phyloP scores from a whole-genome alignment of 2,329 filamentous ascomycete species.

The Zasmidium cellare region DNA sequence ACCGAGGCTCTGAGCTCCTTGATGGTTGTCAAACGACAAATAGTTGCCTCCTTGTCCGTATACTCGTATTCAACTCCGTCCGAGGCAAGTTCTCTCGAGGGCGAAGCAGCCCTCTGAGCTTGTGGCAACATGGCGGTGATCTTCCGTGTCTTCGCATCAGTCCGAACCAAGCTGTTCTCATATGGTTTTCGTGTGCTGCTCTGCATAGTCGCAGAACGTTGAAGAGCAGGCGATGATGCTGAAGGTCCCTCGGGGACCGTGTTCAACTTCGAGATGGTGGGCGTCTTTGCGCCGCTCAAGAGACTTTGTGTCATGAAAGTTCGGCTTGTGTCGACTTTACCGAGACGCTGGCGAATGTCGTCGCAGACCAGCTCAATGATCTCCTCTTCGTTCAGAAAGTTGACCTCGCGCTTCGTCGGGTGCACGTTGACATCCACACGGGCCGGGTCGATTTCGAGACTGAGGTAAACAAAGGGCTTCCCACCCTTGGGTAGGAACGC shows the following conservation, averaged over 20 bases:
- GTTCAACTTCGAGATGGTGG: conserved; percentile 44
- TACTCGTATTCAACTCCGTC: conserved; percentile 69
- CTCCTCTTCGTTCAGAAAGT: conserved; percentile 96
- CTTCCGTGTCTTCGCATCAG: conserved; percentile 84
- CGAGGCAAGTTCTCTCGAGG: conserved; percentile 27
- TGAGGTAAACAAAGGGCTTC: conserved; percentile 91
- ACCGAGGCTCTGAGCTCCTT: conserved; percentile 81
- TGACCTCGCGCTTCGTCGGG: conserved; percentile 93
- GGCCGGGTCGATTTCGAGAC: conserved; percentile 86
- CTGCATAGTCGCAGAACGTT: conserved; percentile 34
- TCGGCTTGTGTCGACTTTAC: conserved; percentile 86
- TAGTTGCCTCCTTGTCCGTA: conserved; percentile 66
- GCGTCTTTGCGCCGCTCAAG: conserved; percentile 63
- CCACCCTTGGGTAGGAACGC: conserved; percentile 88
- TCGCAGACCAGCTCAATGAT: conserved; percentile 85
- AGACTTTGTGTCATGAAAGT: conserved; percentile 94
- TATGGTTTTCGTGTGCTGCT: conserved; percentile 57
- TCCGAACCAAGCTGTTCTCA: conserved; percentile 87
- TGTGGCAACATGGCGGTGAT: conserved; percentile 94
- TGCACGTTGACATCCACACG: conserved; percentile 97
- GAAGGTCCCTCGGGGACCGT: conserved; percentile 36
- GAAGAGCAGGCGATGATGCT: conserved; percentile 29
- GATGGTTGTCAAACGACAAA: conserved; percentile 78
- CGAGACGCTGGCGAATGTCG: conserved; percentile 73
- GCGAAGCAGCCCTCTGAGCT: conserved; percentile 40